Evolutionary conservation across 345 rosid species (phyloP).

Genomic region (Geranium rotundifolium): DNA sequence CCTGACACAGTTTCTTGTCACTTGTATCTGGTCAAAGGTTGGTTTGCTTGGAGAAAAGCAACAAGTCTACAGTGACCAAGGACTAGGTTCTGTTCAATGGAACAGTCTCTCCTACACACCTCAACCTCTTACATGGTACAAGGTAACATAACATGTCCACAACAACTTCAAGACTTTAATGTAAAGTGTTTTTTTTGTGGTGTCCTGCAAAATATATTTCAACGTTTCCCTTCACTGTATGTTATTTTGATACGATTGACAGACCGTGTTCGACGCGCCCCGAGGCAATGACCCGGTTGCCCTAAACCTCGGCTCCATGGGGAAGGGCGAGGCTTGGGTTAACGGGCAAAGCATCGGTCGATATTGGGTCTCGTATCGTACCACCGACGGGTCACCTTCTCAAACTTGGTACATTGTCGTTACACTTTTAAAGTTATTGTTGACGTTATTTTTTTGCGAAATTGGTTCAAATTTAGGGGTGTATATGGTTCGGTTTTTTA

Average conservation of each 20-base stretch:
- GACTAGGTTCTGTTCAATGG: conserved; percentile 44
- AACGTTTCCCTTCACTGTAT: too few relatives aligned
- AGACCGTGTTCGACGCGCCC: conserved; percentile 58
- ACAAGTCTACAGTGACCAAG: conserved; percentile 30
- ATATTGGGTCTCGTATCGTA: conserved; percentile 57
- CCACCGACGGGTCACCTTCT: conserved; percentile 43
- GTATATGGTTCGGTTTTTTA: too few relatives aligned
- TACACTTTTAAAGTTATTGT: background rate
- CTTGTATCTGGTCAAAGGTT: conserved; percentile 27
- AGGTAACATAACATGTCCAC: conserved; percentile 31
- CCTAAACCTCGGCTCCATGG: conserved; percentile 57
- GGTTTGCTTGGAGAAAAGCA: conserved; percentile 56
- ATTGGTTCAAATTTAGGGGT: too few relatives aligned
- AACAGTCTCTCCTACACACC: conserved; percentile 23
- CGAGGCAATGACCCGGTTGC: conserved; percentile 45
- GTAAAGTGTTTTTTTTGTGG: too few relatives aligned
- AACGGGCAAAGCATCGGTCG: conserved; percentile 76
- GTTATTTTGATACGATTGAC: conserved; percentile 5
- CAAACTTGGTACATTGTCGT: conserved; percentile 39
- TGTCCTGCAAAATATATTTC: too few relatives aligned
- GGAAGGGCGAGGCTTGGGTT: conserved; percentile 81
- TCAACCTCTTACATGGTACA: conserved; percentile 63
- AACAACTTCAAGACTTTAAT: too few relatives aligned
- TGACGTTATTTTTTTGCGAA: too few relatives aligned
- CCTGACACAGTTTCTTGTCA: background rate